These are phyloP conservation scores for Verticillium klebahnii DNA, from an alignment of 2,329 filamentous ascomycete species.

Conservation along the genomic window DNA sequence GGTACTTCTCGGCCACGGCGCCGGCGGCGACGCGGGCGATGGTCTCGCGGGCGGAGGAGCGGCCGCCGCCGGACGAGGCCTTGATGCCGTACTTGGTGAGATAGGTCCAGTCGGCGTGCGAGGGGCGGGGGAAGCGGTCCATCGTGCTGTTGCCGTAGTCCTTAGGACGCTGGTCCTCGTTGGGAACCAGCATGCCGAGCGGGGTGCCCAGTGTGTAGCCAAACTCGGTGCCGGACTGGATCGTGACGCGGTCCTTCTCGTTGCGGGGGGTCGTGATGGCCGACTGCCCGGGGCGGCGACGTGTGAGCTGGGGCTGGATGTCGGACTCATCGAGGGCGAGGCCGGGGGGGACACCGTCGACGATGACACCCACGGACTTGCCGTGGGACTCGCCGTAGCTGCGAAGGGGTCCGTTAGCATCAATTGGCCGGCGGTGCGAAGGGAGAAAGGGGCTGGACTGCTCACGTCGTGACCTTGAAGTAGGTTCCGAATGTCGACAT, in stretches of 20 bases:
- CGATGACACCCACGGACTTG: constrained; percentile 87
- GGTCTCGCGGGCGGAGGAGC: constrained; percentile 90
- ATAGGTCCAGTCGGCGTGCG: constrained; percentile 96
- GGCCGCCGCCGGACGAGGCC: constrained; percentile 76
- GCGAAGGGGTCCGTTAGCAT: constrained; percentile 2
- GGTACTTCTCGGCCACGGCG: constrained; percentile 90
- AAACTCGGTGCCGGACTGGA: constrained; percentile 89
- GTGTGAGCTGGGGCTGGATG: constrained; percentile 92
- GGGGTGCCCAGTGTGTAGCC: constrained; percentile 88
- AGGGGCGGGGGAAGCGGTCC: constrained; percentile 85
- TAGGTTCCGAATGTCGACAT: constrained; percentile 88
- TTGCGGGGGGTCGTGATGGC: constrained; percentile 87
- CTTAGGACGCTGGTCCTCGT: constrained; percentile 87
- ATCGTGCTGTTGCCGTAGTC: constrained; percentile 91
- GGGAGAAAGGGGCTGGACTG: constrained; percentile 14
- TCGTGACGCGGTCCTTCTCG: constrained; percentile 87
- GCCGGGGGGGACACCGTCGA: constrained; percentile 87
- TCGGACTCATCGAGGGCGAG: constrained; percentile 80
- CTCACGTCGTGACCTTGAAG: constrained; percentile 79
- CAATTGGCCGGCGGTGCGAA: constrained; percentile 4
- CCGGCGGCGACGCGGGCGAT: constrained; percentile 90
- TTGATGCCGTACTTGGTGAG: constrained; percentile 95
- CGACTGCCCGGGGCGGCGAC: constrained; percentile 83
- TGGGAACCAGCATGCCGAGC: constrained; percentile 80
- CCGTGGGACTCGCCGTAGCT: constrained; percentile 70